Evolutionary conservation across 768 basidiomycete species (phyloP).

Genomic region (Suillus lakei): DNA sequence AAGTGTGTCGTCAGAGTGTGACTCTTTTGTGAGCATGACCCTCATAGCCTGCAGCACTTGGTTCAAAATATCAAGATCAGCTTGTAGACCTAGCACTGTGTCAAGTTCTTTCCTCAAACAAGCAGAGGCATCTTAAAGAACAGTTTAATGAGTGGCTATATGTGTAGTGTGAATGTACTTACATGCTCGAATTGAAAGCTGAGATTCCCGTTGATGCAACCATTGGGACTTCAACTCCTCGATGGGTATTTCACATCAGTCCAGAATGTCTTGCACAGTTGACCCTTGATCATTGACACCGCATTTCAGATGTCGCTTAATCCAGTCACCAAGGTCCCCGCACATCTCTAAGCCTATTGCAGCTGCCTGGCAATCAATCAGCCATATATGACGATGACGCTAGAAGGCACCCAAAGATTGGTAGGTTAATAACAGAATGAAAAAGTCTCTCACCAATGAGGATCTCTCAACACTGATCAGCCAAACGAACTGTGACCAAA

Average conservation of each 20-base stretch:
- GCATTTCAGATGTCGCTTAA: slow-evolving; percentile 24
- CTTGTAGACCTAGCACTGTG: slow-evolving; percentile 35
- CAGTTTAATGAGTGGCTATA: slow-evolving; percentile 31
- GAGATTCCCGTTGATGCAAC: slow-evolving; percentile 4
- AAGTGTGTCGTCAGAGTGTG: slow-evolving; percentile 11
- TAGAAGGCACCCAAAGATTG: slow-evolving; percentile 19
- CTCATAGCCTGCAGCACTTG: slow-evolving; percentile 20
- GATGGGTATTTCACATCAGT: background rate
- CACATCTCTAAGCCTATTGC: slow-evolving; percentile 31
- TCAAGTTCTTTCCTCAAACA: slow-evolving; percentile 40
- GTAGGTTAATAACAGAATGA: background rate
- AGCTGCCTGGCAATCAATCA: slow-evolving; percentile 37
- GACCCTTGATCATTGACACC: slow-evolving; percentile 20
- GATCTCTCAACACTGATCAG: slow-evolving; percentile 39
- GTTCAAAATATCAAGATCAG: slow-evolving; percentile 31
- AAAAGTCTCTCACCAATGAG: slow-evolving; percentile 33
- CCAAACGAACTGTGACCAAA: slow-evolving; percentile 40
- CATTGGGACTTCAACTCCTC: slow-evolving; percentile 8
- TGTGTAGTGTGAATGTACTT: slow-evolving; percentile 17
- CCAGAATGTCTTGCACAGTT: background rate
- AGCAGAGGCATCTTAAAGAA: slow-evolving; percentile 36
- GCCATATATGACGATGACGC: slow-evolving; percentile 34
- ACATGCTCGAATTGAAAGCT: slow-evolving; percentile 13
- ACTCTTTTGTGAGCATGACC: slow-evolving; percentile 9
- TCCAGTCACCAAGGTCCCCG: slow-evolving; percentile 39